Base-by-base conservation (phyloP, 306 rosid genomes). In the Rosa persica region DNA sequence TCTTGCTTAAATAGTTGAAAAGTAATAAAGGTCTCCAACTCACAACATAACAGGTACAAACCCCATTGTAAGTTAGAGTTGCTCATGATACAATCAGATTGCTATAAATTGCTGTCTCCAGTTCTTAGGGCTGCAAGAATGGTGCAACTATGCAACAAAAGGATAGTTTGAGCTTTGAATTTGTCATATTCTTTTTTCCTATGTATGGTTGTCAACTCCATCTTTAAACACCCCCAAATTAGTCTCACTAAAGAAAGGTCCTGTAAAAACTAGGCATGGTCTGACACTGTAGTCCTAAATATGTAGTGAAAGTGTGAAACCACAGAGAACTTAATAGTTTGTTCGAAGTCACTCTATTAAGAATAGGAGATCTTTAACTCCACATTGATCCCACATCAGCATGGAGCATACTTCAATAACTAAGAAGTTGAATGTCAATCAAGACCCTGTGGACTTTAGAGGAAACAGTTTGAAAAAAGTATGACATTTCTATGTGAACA, bases 381-480 rank as follows among this genome's bases (percentile, higher is more conserved):
- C 12, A 11, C 61, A 72, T 11, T 12, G 20, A 72, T 72, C 76
- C 25, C 48, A 36, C 48, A 72, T 67, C 49, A 40, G 72, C 72
- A 67, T 67, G 72, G 17, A 42, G 19, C 9, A 17, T 20, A 36
- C 22, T 65, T 65, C 38, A 15, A 36, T 19, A 65, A 23, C 11
- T 36, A 3, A 65, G 23, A 8, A 38, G 27, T 17, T 36, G 44
- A 65, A 66, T 30, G 47, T 3, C 12, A 51, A 34, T 72, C 64
- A 72, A 16, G 46, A 51, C 22, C 64, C 27, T 20, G 12, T 52
- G 65, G 15, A 36, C 36, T 16, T 51, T 51, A 2, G 10, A 72
- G 34, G 9, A 6, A 72, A 51, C 12, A 19, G 20, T 9, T 36
- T 72, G 47, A 30, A 57, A 51, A 54, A 72, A 73, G 44, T 48